Percentiles rank a stretch among this genome's conserved stretches.
Evolutionary conservation across 441 rosid genomes (phyloP).

Genomic region (Pelargonium fulgidum): DNA sequence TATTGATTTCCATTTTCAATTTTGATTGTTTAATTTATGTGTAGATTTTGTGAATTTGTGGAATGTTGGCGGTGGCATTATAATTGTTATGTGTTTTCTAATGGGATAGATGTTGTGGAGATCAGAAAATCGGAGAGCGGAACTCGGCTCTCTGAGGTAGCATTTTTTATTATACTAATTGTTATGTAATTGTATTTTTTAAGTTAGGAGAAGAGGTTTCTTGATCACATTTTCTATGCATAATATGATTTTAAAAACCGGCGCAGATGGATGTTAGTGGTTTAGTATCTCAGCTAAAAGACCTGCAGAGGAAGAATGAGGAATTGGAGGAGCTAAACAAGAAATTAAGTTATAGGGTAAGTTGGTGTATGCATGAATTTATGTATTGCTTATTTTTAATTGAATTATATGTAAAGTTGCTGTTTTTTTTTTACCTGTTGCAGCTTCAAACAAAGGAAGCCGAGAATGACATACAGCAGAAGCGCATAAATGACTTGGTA

Average conservation of each 20-base stretch:
- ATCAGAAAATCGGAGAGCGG: constrained; percentile 76
- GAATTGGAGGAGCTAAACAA: constrained; percentile 65
- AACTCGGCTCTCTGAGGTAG: constrained; percentile 78
- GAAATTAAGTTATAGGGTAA: constrained; percentile 51
- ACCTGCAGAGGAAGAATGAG: constrained; percentile 59
- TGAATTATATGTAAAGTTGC: constrained; percentile 5
- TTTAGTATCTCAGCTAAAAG: constrained; percentile 74
- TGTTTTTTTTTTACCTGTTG: constrained; percentile 15
- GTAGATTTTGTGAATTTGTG: neutral
- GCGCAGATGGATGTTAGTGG: constrained; percentile 79
- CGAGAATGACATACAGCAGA: constrained; percentile 48
- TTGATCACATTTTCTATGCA: too few species aligned
- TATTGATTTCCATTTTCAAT: constrained; percentile 6
- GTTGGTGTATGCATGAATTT: neutral
- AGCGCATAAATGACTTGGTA: constrained; percentile 66
- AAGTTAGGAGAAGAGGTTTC: neutral
- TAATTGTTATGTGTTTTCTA: constrained; percentile 9
- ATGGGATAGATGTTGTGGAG: constrained; percentile 39
- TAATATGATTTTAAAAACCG: constrained; percentile 5
- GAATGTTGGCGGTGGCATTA: neutral
- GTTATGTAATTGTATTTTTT: neutral
- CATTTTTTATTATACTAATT: neutral
- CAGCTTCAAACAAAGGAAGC: constrained; percentile 66
- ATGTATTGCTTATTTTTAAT: constrained; percentile 6
- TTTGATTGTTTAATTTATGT: neutral